Evolutionary conservation across 1,284 basidiomycete genomes (phyloP), one percentile per base, ranked within the genome.

Genomic region (Trichosporon coremiiforme): DNA sequence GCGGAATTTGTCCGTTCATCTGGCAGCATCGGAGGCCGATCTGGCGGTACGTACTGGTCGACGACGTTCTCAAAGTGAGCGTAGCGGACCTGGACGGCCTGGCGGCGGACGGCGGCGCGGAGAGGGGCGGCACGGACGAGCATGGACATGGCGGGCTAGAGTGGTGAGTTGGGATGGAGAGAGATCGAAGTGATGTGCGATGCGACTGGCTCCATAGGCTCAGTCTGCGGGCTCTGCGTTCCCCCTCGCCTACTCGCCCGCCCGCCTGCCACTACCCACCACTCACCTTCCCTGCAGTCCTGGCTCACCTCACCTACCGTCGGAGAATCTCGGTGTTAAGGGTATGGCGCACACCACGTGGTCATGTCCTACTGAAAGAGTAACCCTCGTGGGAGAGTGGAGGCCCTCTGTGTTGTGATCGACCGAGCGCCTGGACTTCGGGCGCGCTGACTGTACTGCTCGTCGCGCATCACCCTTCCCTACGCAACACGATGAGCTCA

Each of bases 41-140:
- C n/a, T 4, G 50, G 29, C 10, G 29, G 22, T 20, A 71, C 72
- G 66, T 47, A 73, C 72, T 73, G 66, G 72, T 73, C 68, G 64
- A 73, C 70, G 2, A 29, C 29, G 70, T 73, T 73, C 72, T 73
- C 72, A 41, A 71, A 41, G 72, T 73, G 72, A 55, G 47, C 64
- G 29, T n/a, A 38, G 65, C 72, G 72, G 65, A 47, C 68, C 70
- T 71, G 70, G 64, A 47, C n/a, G 53, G 50, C 50, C 62, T 60
- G 68, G 64, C 64, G 70, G 63, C 69, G 71, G 45, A 68, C 66
- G 53, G 62, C 72, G 57, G 45, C 66, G 70, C 68, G 68, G 68
- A 69, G 66, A 50, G 70, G 66, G 55, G 65, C 63, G 66, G 70
- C 63, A 45, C 70, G 70, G 68, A 71, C 36, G 64, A 71, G 62